Percentiles rank a stretch among this genome's conserved stretches.
These are phyloP conservation scores for Inga laurina DNA, from an alignment of 306 rosid genomes.

Conservation along the genomic window DNA sequence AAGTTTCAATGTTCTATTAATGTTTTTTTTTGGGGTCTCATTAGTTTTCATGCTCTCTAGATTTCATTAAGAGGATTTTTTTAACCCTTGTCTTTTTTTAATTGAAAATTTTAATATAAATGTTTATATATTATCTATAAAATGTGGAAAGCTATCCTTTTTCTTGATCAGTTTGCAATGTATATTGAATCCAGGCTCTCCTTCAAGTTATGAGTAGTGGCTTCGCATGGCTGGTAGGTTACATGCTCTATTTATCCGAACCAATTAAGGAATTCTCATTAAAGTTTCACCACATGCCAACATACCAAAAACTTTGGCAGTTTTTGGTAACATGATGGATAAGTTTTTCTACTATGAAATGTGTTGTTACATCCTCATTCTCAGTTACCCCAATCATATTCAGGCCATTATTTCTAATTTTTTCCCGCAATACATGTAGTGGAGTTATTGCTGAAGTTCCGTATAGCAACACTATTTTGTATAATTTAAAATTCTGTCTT, in stretches of 20 bases:
- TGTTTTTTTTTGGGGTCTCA: neutral
- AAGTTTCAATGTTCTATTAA: neutral
- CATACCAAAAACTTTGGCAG: conserved; percentile 10
- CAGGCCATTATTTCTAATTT: neutral
- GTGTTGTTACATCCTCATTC: neutral
- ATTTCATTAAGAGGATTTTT: neutral
- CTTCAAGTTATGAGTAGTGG: conserved; percentile 30
- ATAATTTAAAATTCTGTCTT: conserved; percentile 25
- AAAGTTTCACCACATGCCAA: conserved; percentile 28
- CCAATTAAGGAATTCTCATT: conserved; percentile 29
- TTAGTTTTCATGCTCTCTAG: neutral
- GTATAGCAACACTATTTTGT: conserved; percentile 15
- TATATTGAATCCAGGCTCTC: neutral
- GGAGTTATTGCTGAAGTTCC: neutral
- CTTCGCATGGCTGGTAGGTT: conserved; percentile 26
- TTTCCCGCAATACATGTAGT: neutral
- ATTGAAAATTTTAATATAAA: neutral
- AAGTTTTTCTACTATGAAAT: neutral
- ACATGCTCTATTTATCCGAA: conserved; percentile 25
- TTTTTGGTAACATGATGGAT: conserved; percentile 31
- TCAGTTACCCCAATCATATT: neutral
- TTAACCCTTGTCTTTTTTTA: neutral
- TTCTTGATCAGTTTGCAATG: neutral
- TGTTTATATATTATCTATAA: neutral
- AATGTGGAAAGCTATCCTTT: neutral